Conservation (phyloP, 306 rosid species). For the Lupinus albus region DNA sequence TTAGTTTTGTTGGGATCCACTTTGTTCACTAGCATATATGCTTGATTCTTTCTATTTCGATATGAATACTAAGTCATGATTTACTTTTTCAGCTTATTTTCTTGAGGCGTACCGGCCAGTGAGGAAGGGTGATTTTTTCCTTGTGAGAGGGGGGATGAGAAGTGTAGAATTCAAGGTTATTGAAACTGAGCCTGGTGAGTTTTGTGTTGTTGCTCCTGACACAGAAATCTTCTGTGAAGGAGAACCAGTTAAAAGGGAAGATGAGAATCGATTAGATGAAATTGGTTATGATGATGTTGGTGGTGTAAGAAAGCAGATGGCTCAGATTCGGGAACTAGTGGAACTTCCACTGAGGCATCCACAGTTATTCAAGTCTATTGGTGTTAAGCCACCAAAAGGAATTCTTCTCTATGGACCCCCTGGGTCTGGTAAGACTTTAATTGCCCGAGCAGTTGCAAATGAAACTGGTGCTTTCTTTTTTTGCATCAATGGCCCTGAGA, state of each 20-base stretch:
- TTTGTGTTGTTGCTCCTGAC: constrained; percentile 96
- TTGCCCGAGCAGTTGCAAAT: too few relatives aligned
- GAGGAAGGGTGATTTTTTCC: constrained; percentile 92
- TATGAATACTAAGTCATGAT: constrained; percentile 20
- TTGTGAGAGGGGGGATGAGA: constrained; percentile 98
- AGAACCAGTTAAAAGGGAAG: constrained; percentile 88
- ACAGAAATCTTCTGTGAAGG: constrained; percentile 97
- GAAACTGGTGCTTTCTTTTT: too few relatives aligned
- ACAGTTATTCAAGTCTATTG: too few relatives aligned
- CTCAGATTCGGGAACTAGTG: too few relatives aligned
- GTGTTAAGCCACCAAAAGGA: too few relatives aligned
- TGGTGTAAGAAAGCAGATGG: too few relatives aligned
- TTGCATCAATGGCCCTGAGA: too few relatives aligned
- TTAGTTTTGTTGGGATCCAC: background rate
- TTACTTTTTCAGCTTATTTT: constrained; percentile 75
- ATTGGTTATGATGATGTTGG: too few relatives aligned
- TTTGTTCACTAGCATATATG: background rate
- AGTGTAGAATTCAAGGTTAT: constrained; percentile 96
- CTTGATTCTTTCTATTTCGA: background rate
- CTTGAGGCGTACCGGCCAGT: constrained; percentile 90
- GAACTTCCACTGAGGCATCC: too few relatives aligned
- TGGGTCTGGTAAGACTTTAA: too few relatives aligned
- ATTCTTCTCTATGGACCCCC: too few relatives aligned
- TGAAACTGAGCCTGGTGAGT: constrained; percentile 89
- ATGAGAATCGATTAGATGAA: too few relatives aligned